A percentile compares a stretch with the other conserved stretches of the same genome.
These are phyloP conservation scores for Xylona heveae DNA, from an alignment of 495 filamentous ascomycete species.

Conservation along the genomic window DNA sequence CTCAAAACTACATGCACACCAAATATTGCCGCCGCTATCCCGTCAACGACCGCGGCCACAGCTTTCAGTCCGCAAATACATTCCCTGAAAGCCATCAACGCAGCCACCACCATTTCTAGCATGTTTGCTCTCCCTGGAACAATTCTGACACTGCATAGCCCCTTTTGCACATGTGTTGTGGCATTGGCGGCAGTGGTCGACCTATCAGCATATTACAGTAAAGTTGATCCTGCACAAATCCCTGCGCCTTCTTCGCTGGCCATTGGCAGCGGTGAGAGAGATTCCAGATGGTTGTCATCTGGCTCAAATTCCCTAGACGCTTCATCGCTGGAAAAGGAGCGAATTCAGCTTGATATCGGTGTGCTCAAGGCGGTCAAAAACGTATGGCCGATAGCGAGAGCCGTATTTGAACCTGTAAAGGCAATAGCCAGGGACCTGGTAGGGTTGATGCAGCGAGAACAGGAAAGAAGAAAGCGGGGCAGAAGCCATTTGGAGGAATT, in stretches of 20 bases:
- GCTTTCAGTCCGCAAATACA: constrained; percentile 61
- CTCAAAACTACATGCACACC: constrained; percentile 16
- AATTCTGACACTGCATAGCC: constrained; percentile 56
- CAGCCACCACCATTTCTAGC: constrained; percentile 53
- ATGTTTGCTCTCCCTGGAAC: constrained; percentile 59
- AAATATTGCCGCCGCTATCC: neutral
- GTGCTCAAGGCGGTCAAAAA: constrained; percentile 51
- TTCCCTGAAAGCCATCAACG: too few species aligned
- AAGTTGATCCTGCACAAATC: neutral
- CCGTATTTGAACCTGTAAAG: constrained; percentile 52
- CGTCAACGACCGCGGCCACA: constrained; percentile 22
- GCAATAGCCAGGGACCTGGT: constrained; percentile 45
- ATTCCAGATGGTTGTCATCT: too few species aligned
- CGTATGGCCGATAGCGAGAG: constrained; percentile 60
- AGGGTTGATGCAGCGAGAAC: too few species aligned
- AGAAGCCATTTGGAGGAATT: too few species aligned
- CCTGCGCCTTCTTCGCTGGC: too few species aligned
- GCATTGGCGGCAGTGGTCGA: constrained; percentile 36
- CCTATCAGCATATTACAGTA: constrained; percentile 34
- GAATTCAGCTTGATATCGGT: constrained; percentile 61
- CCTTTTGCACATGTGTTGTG: constrained; percentile 74
- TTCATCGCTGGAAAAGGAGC: constrained; percentile 49
- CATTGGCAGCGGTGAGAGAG: too few species aligned
- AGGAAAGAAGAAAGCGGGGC: too few species aligned
- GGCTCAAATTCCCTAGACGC: too few species aligned